phyloP scores from a whole-genome alignment of 1,139 yeast species.

The Kluyveromyces sp. region DNA sequence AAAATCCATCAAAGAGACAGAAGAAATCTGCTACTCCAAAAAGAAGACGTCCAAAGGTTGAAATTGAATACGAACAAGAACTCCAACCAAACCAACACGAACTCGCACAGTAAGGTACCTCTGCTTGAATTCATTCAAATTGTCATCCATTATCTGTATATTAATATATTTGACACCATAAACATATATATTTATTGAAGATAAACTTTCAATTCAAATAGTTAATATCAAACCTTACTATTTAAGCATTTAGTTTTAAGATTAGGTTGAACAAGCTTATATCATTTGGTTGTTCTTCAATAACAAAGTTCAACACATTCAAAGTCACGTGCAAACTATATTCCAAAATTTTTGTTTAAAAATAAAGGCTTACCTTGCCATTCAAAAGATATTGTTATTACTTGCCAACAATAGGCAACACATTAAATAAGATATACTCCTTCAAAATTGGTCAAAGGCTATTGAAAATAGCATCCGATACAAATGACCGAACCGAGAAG shows the following conservation, averaged over 20 bases:
- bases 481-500: constrained; percentile 1
- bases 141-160: background rate
- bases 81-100: constrained; percentile 25
- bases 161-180: background rate
- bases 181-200: background rate
- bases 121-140: background rate
- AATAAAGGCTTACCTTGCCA: too few species aligned
- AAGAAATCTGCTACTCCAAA: constrained; percentile 35
- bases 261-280: too few species aligned
- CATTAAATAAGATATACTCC: background rate
- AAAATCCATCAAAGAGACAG: constrained; percentile 36
- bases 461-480: too few species aligned
- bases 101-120: constrained; percentile 13
- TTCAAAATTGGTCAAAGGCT: too few species aligned
- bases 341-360: too few species aligned
- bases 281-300: too few species aligned
- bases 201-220: background rate
- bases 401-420: too few species aligned
- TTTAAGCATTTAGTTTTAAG: too few species aligned
- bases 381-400: too few species aligned
- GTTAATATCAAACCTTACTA: background rate
- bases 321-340: too few species aligned
- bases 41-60: constrained; percentile 69
- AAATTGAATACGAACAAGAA: constrained; percentile 75
- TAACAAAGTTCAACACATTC: too few species aligned